Evolutionary conservation across 768 basidiomycete genomes (phyloP).

Genomic region (Suillus paluster): DNA sequence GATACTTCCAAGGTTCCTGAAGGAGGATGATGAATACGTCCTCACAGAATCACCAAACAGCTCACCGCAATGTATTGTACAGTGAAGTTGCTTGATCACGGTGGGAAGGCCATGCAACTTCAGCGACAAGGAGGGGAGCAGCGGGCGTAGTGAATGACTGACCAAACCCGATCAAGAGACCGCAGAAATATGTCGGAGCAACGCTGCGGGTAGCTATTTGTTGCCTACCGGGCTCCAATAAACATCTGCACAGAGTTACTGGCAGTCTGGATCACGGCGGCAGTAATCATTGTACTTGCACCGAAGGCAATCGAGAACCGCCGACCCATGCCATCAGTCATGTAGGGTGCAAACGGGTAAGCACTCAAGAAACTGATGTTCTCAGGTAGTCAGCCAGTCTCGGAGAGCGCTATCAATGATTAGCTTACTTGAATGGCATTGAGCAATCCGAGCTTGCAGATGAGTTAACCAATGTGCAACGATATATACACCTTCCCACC

Average conservation of each 20-base stretch:
- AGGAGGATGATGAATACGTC: constrained; percentile 19
- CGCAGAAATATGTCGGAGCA: constrained; percentile 5
- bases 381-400: constrained; percentile 19
- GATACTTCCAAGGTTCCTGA: constrained; percentile 40
- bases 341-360: constrained; percentile 44
- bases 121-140: constrained; percentile 55
- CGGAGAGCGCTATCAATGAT: constrained; percentile 10
- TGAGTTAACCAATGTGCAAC: neutral
- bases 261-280: constrained; percentile 43
- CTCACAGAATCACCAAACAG: neutral
- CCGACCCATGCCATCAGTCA: constrained; percentile 46
- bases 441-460: constrained; percentile 36
- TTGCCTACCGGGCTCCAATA: constrained; percentile 44
- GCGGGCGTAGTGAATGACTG: constrained; percentile 45
- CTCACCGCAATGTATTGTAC: constrained; percentile 50
- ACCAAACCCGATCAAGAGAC: constrained; percentile 48
- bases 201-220: neutral
- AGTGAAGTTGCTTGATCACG: constrained; percentile 48
- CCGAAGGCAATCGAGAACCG: constrained; percentile 41
- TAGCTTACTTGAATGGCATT: constrained; percentile 40
- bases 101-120: constrained; percentile 55
- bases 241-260: constrained; percentile 47
- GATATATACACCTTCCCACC: constrained; percentile 29
- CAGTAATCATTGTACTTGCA: constrained; percentile 43
- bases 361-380: constrained; percentile 45